Base-by-base conservation (phyloP, 331 rosid species). In the Pyracantha coccinea region DNA sequence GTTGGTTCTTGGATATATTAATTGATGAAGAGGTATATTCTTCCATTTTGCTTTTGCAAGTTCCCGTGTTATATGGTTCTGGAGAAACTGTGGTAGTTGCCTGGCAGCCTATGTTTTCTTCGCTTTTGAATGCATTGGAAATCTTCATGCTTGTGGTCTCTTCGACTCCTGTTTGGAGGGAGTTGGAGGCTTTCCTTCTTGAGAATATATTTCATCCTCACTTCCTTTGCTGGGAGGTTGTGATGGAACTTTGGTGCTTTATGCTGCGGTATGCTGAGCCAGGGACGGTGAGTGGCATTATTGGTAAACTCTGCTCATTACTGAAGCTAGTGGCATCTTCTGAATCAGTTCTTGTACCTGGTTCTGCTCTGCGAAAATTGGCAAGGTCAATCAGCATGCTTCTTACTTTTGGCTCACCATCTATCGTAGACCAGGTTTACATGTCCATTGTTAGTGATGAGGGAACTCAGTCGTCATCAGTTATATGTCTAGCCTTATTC, bases 191-290 rank as follows among this genome's bases (percentile, higher is more conserved):
- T 72, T 86, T 94, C 83, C 87, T 94, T 77, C 86, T 92, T 21
- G 96, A 86, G 76, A 92, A 91, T 81, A 68, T 92, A 59, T 88
- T 90, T 82, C 99, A 94, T 85, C 97, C 99, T 66, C 99, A 94
- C 88, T 83, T 92, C 67, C 91, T 94, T 58, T 90, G 97, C 86
- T 75, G 85, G 92, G 97, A 92, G 77, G 80, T 94, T 82, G 89
- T 92, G 57, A 86, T 87, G 95, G 97, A 94, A 81, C 92, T 92
- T 78, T 90, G 96, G 96, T 85, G 99, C 83, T 94, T 94, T 84
- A 68, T 92, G 78, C 72, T 86, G 76, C 89, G 90, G 69, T 75
- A 88, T 87, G 89, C 92, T 16, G 97, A 92, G 80, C 69, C 78
- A 55, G 81, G 78, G 63, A 77, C 85, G 85, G 91, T 76, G 76